Conservation (phyloP, 352 stramenopile species). For the Phytopythium montanum region DNA sequence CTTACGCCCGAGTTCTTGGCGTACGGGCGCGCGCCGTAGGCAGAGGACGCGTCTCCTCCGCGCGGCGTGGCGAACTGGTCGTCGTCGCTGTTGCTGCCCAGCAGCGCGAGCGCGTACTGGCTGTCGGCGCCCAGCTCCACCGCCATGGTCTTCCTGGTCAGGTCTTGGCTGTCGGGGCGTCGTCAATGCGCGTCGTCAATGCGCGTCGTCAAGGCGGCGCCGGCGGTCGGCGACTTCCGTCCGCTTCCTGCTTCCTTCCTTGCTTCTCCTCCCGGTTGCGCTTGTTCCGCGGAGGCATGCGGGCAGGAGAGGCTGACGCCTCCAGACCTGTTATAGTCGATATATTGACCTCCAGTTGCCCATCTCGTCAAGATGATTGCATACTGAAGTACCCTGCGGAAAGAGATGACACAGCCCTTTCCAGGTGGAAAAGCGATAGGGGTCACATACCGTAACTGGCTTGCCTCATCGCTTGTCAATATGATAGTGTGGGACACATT, state of each 20-base stretch:
- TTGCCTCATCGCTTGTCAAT: background rate
- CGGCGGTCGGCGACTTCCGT: background rate
- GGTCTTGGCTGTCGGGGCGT: no score
- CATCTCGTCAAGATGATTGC: background rate
- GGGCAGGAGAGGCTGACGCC: background rate
- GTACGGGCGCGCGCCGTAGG: slow-evolving; percentile 54
- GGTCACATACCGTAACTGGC: slow-evolving; percentile 10
- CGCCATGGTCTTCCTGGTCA: slow-evolving; percentile 15
- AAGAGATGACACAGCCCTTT: background rate
- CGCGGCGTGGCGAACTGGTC: slow-evolving; percentile 39
- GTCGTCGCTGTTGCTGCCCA: slow-evolving; percentile 52
- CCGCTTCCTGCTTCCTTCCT: background rate
- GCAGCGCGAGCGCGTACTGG: slow-evolving; percentile 55
- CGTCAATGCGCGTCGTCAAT: no score
- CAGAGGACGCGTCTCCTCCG: slow-evolving; percentile 17
- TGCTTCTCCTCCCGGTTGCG: background rate
- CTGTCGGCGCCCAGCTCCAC: slow-evolving; percentile 30
- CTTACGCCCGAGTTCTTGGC: slow-evolving; percentile 50
- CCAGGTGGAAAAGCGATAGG: background rate
- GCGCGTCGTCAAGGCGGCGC: no score
- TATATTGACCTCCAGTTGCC: background rate
- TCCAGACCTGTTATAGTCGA: background rate
- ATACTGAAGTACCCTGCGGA: background rate
- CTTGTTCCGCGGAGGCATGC: background rate
- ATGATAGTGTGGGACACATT: background rate